Conservation (phyloP, 768 basidiomycete species). For the Dacryopinax spathularia region DNA sequence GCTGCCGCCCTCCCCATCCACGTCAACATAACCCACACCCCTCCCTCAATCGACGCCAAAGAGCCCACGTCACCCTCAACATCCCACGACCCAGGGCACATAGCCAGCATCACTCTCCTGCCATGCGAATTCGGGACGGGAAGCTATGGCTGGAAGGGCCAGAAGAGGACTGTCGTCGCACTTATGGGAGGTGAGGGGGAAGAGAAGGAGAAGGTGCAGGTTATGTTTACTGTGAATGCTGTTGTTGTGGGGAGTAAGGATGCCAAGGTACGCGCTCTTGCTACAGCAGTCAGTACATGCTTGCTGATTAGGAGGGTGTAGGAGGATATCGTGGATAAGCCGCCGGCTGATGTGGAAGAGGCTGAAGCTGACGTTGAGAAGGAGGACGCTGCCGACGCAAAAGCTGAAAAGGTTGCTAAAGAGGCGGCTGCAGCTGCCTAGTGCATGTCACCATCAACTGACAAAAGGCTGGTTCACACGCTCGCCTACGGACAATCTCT, state of each 20-base stretch:
- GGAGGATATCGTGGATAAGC: neutral
- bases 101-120: slow-evolving; percentile 41
- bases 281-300: neutral
- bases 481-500: too few species aligned
- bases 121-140: slow-evolving; percentile 56
- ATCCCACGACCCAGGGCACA: slow-evolving; percentile 42
- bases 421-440: neutral
- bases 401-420: neutral
- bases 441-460: too few species aligned
- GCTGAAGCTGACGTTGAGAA: neutral
- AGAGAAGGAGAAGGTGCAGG: slow-evolving; percentile 52
- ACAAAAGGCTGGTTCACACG: too few species aligned
- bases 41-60: slow-evolving; percentile 31
- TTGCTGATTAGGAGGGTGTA: neutral
- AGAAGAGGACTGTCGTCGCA: slow-evolving; percentile 51
- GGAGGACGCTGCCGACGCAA: neutral
- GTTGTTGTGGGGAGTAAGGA: slow-evolving; percentile 59
- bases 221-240: slow-evolving; percentile 66
- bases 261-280: slow-evolving; percentile 21
- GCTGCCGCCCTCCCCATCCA: slow-evolving; percentile 56
- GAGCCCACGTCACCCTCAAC: slow-evolving; percentile 23
- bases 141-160: slow-evolving; percentile 77
- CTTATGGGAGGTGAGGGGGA: slow-evolving; percentile 36
- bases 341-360: neutral
- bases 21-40: slow-evolving; percentile 51